These are phyloP conservation scores for Alternaria ventricosa DNA, from an alignment of 2,329 filamentous ascomycete genomes.

Conservation along the genomic window DNA sequence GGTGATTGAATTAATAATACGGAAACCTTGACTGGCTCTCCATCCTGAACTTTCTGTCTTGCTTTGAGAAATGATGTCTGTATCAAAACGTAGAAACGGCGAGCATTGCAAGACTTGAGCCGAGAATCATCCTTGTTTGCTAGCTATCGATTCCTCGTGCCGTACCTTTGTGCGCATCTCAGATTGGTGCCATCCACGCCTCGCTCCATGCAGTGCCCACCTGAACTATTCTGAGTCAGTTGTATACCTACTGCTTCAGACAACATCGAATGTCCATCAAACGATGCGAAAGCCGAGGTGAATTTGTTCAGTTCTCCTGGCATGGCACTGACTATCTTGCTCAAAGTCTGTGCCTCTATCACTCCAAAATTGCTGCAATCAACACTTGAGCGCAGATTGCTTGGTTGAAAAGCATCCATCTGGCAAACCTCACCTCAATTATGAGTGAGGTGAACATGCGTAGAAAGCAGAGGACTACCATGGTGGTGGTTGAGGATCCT, in stretches of 20 bases:
- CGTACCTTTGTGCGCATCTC: not conserved
- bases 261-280: not conserved
- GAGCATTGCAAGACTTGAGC: conserved; percentile 4
- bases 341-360: not conserved
- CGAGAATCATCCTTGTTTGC: not conserved
- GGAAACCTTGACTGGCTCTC: not conserved
- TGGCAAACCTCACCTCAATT: not conserved
- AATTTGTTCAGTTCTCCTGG: not conserved
- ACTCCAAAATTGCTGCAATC: not conserved
- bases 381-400: not conserved
- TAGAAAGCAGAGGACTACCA: not conserved
- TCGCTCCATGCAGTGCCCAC: not conserved
- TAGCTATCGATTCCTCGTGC: not conserved
- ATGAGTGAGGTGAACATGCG: not conserved
- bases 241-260: not conserved
- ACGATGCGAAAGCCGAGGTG: not conserved
- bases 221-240: not conserved
- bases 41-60: not conserved
- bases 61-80: not conserved
- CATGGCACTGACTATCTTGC: not conserved
- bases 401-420: not conserved
- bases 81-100: not conserved
- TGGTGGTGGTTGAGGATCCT: not conserved
- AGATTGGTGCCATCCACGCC: not conserved
- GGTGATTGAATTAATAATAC: not conserved